Evolutionary conservation across 768 basidiomycete species (phyloP), one percentile per base, ranked within the genome.

Genomic region (Chalciporus sphaerocephalus): DNA sequence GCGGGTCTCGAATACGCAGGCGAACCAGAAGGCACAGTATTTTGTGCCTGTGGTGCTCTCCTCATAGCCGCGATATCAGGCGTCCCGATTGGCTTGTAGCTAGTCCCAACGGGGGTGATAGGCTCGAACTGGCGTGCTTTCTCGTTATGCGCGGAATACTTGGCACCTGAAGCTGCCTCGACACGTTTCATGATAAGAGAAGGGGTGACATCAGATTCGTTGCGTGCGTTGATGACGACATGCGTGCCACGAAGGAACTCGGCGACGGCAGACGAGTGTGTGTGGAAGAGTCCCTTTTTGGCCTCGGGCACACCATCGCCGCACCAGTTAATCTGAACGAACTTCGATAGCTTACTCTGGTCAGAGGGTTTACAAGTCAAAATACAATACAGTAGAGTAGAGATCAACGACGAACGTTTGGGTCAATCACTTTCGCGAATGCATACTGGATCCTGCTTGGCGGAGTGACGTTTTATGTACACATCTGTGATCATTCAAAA

Each of bases 291-390:
- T 7, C 95, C 95, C 64, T 98, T 98, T 67, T 89, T 86, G 16
- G 75, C 74, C 63, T 84, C 91, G 11, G 95, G 95, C 1, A 98
- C 95, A 47, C 95, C 95, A 59, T 95, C 94, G 35, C 95, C 95
- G 55, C 92, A 92, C 94, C 95, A 96, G 58, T 92, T 91, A 66
- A 98, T 86, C 60, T 95, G 89, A 13, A 97, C 92, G 51, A 94
- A 91, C 70, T 96, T 97, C 36, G 85, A 74, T 2, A 98, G 76
- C 50, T 85, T 74, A 59, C 79, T 90, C 87, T 95, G 56, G 38
- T 13, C 46, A 6, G 18, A 40, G 13, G 30, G 21, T 3, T 11
- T 2, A 40, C 21, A 33, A 25, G 23, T 33, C 37, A 22, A 43
- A 34, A 32, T n/a, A 6, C 30, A 32, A n/a, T 32, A 15, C 15